Base-by-base conservation (phyloP, 129 eudicot genomes). In the carrot (Daucus carota) region DNA sequence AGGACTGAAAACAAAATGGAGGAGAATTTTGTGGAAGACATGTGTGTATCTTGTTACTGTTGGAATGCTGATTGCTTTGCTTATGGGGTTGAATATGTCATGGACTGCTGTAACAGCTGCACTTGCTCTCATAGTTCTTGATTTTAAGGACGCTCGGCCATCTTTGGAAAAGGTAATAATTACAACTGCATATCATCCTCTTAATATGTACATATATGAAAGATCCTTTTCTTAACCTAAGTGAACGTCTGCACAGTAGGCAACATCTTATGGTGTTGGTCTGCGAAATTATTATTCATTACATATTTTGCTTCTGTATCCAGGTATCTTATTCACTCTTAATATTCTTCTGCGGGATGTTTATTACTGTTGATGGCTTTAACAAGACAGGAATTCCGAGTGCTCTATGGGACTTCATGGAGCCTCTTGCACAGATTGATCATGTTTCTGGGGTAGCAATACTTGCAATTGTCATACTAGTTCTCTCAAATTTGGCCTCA, bases 81-180 rank as follows among this genome's bases (percentile, higher is more conserved):
- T 93, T 3, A 20, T 72, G 80, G 98, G 96, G 47, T 65, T 93
- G 73, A 87, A 93, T 77, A 90, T 93, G 96, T 93, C 98, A 10
- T 93, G 98, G 98, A 88, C 97, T 48, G 96, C 98, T 33, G 79
- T 93, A 67, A 88, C 98, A 32, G 96, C 98, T 78, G 98, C 98
- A 26, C 85, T 93, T 38, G 98, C 98, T 69, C 95, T 93, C 29
- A 86, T 90, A 40, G 98, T 93, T 85, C 95, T 93, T 78, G 98
- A 93, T 84, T 93, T 93, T 74, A 90, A 90, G 83, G 98, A 93
- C 62, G 98, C 98, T 31, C 81, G 92, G 3, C 95, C 92, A 1
- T 83, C 81, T 82, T 81, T 93, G 42, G 98, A 90, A 67, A 93
- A 93, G 96, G 98, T 92, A 74, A 36, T 34, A 28, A 43, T 15